Conservation (phyloP, 345 rosid species). For the Cochlearia excelsa region DNA sequence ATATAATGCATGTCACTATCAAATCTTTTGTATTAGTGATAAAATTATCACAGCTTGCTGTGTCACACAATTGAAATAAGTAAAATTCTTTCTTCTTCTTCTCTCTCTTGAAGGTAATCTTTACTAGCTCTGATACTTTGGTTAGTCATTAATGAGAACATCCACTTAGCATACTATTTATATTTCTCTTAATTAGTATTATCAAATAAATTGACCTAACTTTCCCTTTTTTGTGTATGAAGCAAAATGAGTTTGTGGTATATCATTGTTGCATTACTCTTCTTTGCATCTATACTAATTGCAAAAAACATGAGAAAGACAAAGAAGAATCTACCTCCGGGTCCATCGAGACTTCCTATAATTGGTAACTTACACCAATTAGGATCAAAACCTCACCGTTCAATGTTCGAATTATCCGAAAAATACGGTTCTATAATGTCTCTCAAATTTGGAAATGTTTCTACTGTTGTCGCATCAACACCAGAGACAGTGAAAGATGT, state of each 20-base stretch:
- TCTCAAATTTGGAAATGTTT: conserved; percentile 41
- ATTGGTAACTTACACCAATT: conserved; percentile 47
- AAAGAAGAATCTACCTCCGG: conserved; percentile 32
- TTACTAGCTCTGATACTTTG: too few species aligned
- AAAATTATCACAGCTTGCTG: too few species aligned
- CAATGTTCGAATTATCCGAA: conserved; percentile 35
- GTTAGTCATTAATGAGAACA: too few species aligned
- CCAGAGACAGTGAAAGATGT: conserved; percentile 42
- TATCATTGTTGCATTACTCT: background rate
- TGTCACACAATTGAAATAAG: too few species aligned
- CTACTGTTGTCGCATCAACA: conserved; percentile 40
- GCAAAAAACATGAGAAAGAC: conserved; percentile 2
- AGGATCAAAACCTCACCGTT: conserved; percentile 39
- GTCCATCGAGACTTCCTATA: conserved; percentile 41
- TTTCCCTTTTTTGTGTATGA: background rate
- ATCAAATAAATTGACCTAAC: background rate
- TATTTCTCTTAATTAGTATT: too few species aligned
- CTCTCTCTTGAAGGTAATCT: too few species aligned
- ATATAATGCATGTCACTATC: too few species aligned
- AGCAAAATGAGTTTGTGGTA: conserved; percentile 17
- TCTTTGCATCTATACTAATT: conserved; percentile 15
- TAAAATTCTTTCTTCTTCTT: too few species aligned
- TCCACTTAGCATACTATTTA: too few species aligned
- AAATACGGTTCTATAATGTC: conserved; percentile 49
- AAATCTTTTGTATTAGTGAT: too few species aligned